Conservation (phyloP, 768 basidiomycete genomes). For the Suillus paluster region DNA sequence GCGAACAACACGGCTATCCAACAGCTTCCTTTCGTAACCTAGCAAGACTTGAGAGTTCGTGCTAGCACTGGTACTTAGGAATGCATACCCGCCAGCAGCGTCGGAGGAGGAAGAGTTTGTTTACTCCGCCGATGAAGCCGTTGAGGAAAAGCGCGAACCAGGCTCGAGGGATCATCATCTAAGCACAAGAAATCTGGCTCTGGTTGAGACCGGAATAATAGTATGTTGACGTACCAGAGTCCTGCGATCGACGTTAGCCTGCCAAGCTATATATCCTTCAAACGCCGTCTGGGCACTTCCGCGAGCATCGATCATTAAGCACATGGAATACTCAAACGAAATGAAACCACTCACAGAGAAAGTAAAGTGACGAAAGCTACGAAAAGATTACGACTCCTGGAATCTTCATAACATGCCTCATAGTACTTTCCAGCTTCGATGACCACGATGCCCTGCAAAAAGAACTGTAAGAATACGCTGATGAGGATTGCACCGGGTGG, state of each 20-base stretch:
- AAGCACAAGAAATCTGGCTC: slow-evolving; percentile 12
- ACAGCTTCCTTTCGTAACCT: slow-evolving; percentile 46
- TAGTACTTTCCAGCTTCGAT: slow-evolving; percentile 47
- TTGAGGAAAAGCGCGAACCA: slow-evolving; percentile 54
- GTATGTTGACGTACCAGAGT: slow-evolving; percentile 38
- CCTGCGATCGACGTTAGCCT: slow-evolving; percentile 34
- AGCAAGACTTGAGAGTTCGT: neutral
- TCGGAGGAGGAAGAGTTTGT: slow-evolving; percentile 53
- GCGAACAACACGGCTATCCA: slow-evolving; percentile 42
- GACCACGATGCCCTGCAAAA: slow-evolving; percentile 49
- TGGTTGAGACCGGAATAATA: neutral
- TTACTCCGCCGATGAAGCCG: slow-evolving; percentile 49
- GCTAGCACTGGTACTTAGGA: neutral
- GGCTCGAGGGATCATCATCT: slow-evolving; percentile 38
- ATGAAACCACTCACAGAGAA: slow-evolving; percentile 41
- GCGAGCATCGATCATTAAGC: neutral
- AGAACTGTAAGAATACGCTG: slow-evolving; percentile 50
- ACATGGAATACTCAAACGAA: neutral
- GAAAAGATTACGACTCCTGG: slow-evolving; percentile 44
- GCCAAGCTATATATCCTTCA: slow-evolving; percentile 48
- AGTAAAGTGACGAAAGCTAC: slow-evolving; percentile 44
- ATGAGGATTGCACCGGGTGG: slow-evolving; percentile 48
- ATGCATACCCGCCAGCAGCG: slow-evolving; percentile 54
- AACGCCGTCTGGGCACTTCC: slow-evolving; percentile 44
- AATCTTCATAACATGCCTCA: slow-evolving; percentile 49